Percentiles rank a stretch among this genome's conserved stretches.
Evolutionary conservation across 257 asterid species (phyloP).

Genomic region (Scutellaria baicalensis): DNA sequence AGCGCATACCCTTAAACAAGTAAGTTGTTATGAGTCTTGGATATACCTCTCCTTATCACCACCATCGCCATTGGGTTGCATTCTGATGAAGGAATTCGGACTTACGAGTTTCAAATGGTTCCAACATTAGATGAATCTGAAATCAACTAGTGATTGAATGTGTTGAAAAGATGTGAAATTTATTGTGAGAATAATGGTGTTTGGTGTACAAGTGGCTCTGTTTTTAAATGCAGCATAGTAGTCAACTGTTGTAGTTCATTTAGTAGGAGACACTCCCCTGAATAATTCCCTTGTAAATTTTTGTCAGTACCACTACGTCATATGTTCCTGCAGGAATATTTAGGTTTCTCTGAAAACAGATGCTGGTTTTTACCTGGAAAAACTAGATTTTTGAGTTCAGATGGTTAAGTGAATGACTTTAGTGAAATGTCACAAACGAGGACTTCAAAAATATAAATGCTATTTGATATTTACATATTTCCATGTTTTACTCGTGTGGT

Average conservation of each 20-base stretch:
- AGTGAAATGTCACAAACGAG: not conserved
- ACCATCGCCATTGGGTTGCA: not conserved
- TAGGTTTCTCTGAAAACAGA: not conserved
- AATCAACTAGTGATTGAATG: not conserved
- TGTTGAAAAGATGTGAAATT: not conserved
- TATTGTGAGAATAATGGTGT: not conserved
- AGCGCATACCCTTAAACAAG: constrained; percentile 89
- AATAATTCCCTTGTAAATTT: not conserved
- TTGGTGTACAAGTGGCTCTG: not conserved
- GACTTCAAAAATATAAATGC: not conserved
- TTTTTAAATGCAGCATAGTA: not conserved
- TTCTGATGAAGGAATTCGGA: not conserved
- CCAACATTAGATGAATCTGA: not conserved
- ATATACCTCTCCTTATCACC: not conserved
- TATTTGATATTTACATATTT: not conserved
- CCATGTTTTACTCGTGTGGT: not conserved
- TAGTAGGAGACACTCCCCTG: not conserved
- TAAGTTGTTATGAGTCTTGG: constrained; percentile 28
- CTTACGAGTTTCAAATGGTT: not conserved
- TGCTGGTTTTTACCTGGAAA: not conserved
- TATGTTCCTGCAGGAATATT: not conserved
- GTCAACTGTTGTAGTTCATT: not conserved
- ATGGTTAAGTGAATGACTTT: not conserved
- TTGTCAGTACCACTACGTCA: not conserved
- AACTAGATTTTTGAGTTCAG: not conserved